Conservation (phyloP, 495 filamentous ascomycete species). For the Parachaetomium inaequale region DNA sequence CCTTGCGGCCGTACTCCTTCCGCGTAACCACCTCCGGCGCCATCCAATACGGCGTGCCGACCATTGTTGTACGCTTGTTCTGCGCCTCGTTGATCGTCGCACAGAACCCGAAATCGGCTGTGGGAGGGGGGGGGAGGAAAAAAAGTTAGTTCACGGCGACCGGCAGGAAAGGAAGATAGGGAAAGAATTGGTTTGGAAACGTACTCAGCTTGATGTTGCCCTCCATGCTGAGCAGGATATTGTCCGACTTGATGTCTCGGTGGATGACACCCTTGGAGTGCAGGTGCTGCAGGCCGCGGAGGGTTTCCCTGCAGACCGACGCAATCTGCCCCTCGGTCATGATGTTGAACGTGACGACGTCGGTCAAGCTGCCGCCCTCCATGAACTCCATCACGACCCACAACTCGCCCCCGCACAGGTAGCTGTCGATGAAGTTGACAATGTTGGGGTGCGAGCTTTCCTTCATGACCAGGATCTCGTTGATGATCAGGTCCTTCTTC, state of each 20-base stretch:
- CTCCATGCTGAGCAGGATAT: constrained; percentile 90
- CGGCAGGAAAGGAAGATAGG: background rate
- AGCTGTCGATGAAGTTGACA: constrained; percentile 98
- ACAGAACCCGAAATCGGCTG: constrained; percentile 98
- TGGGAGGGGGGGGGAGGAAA: background rate
- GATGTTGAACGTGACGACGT: constrained; percentile 98
- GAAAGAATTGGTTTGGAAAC: constrained; percentile 33
- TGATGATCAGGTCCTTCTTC: constrained; percentile 98
- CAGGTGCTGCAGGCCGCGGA: constrained; percentile 88
- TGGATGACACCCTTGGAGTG: constrained; percentile 98
- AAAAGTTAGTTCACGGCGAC: constrained; percentile 6
- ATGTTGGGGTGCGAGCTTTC: constrained; percentile 98
- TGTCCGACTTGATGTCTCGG: constrained; percentile 98
- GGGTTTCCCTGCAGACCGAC: constrained; percentile 87
- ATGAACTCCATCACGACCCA: constrained; percentile 99
- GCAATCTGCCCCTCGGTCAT: constrained; percentile 98
- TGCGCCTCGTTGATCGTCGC: constrained; percentile 97
- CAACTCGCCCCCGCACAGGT: constrained; percentile 78
- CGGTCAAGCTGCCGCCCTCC: constrained; percentile 95
- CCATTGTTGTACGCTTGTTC: constrained; percentile 98
- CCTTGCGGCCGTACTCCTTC: constrained; percentile 97
- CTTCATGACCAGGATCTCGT: constrained; percentile 99
- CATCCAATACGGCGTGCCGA: constrained; percentile 99
- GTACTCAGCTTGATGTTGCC: constrained; percentile 97
- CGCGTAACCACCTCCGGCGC: constrained; percentile 95